A percentile compares a stretch with the other conserved stretches of the same genome.
phyloP scores from a whole-genome alignment of 139 green algal species.

The Mychonastes homosphaera region DNA sequence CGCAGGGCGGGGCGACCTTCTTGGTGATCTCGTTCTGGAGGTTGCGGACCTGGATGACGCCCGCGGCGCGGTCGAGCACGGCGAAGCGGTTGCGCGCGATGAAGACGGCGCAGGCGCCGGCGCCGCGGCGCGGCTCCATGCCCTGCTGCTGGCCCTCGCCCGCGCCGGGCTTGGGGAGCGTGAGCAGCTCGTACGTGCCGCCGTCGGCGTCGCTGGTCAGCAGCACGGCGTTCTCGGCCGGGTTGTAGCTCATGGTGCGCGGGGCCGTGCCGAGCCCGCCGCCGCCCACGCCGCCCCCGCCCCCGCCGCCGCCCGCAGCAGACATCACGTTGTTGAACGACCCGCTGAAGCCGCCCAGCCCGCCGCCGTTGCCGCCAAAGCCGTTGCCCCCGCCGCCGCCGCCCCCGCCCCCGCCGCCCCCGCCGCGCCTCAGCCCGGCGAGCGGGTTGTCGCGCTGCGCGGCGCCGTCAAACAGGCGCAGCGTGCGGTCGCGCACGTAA shows the following conservation, averaged over 20 bases:
- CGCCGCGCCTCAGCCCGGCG: background rate
- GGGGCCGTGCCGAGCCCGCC: constrained; percentile 8
- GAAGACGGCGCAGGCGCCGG: constrained; percentile 81
- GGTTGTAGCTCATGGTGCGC: constrained; percentile 86
- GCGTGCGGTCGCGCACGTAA: constrained; percentile 58
- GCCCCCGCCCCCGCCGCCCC: no score
- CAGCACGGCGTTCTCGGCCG: constrained; percentile 91
- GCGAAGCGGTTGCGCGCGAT: constrained; percentile 98
- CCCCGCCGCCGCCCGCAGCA: background rate
- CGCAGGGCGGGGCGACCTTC: constrained; percentile 68
- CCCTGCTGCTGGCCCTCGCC: constrained; percentile 10
- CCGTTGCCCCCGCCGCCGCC: no score
- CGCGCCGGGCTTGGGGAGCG: constrained; percentile 71
- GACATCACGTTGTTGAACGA: background rate
- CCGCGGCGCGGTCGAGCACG: constrained; percentile 76
- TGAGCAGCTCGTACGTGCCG: constrained; percentile 92
- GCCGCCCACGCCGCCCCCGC: no score
- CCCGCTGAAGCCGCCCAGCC: background rate
- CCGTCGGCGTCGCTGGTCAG: constrained; percentile 84
- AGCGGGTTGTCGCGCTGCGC: constrained; percentile 82
- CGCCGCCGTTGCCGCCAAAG: background rate
- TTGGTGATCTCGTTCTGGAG: constrained; percentile 98
- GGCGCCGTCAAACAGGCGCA: constrained; percentile 85
- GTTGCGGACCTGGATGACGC: constrained; percentile 88
- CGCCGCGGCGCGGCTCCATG: constrained; percentile 51